Evolutionary conservation across 164 flowering plant species (phyloP).

Genomic region (Stephania japonica): DNA sequence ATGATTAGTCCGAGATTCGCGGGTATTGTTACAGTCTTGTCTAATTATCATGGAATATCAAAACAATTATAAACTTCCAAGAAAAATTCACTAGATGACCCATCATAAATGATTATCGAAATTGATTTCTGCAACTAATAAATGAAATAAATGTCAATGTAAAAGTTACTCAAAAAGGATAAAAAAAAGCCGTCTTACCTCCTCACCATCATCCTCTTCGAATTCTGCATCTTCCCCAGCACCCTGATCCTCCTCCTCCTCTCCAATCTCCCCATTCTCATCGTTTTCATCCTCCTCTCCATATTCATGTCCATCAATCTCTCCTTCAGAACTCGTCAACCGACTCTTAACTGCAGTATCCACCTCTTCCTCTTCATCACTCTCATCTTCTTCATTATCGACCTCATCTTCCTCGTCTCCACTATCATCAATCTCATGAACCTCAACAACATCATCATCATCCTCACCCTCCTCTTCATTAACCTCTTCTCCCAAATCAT

Average conservation of each 20-base stretch:
- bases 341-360: slow-evolving; percentile 48
- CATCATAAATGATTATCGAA: no score
- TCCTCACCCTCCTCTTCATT: slow-evolving; percentile 64
- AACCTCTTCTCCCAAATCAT: slow-evolving; percentile 59
- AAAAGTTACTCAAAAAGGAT: neutral
- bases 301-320: slow-evolving; percentile 89
- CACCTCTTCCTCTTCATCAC: slow-evolving; percentile 50
- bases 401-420: slow-evolving; percentile 58
- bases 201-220: slow-evolving; percentile 61
- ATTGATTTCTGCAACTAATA: neutral
- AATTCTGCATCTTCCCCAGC: slow-evolving; percentile 51
- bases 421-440: slow-evolving; percentile 16
- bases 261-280: slow-evolving; percentile 21
- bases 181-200: slow-evolving; percentile 39
- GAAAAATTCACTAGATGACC: no score
- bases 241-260: slow-evolving; percentile 48
- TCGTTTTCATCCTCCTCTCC: slow-evolving; percentile 31
- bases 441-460: slow-evolving; percentile 51
- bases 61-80: no score
- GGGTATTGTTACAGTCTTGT: no score
- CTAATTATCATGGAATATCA: no score
- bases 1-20: no score
- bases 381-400: slow-evolving; percentile 69
- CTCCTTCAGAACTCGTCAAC: slow-evolving; percentile 62
- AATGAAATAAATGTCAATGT: neutral